A percentile compares a stretch with the other conserved stretches of the same genome.
phyloP scores from a whole-genome alignment of 202 grass and related monocot species.

The Panicum hallii region DNA sequence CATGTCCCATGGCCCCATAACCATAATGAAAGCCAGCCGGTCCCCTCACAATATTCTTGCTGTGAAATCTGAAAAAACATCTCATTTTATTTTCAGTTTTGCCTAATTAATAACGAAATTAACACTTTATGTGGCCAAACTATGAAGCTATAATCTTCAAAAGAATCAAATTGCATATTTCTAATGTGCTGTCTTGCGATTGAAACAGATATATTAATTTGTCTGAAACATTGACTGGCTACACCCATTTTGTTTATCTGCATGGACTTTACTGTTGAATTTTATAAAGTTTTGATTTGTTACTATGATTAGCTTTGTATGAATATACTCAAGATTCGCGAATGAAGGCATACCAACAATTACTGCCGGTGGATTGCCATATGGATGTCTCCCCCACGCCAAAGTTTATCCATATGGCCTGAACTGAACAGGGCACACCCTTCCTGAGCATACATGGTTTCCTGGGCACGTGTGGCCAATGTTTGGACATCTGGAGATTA shows the following conservation, averaged over 20 bases:
- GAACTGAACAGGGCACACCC: conserved; percentile 20
- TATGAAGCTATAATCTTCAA: not conserved
- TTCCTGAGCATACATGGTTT: not conserved
- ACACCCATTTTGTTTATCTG: not conserved
- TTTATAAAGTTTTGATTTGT: not conserved
- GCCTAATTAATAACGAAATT: not conserved
- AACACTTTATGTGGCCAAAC: not conserved
- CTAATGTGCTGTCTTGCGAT: not conserved
- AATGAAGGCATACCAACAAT: too few species aligned
- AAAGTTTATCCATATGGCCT: conserved; percentile 25
- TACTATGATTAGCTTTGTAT: too few species aligned
- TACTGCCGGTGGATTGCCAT: not conserved
- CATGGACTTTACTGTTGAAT: not conserved
- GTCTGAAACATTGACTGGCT: too few species aligned
- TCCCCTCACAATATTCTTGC: not conserved
- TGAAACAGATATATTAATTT: not conserved
- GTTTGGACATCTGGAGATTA: conserved; percentile 44
- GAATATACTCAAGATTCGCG: too few species aligned
- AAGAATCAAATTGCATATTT: not conserved
- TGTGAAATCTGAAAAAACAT: not conserved
- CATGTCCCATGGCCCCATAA: not conserved
- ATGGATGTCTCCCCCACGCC: not conserved
- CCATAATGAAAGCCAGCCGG: not conserved
- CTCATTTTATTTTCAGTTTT: not conserved
- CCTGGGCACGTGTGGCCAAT: conserved; percentile 39